A percentile compares a stretch with the other conserved stretches of the same genome.
Conservation (phyloP, 495 filamentous ascomycete species). For the Penicillium parvum region DNA sequence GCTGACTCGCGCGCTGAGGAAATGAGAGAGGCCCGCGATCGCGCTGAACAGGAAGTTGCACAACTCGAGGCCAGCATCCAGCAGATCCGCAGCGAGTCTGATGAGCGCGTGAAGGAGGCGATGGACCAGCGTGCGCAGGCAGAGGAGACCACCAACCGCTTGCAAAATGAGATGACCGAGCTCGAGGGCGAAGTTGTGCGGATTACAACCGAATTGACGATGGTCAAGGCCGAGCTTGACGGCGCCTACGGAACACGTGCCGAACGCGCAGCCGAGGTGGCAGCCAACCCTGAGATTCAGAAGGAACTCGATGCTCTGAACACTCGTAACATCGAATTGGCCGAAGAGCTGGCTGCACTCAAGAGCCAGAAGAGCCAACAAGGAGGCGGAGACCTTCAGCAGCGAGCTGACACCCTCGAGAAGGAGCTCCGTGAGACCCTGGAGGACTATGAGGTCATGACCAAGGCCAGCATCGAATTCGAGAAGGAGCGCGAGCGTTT, state of each 20-base stretch:
- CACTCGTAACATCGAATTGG: conserved; percentile 52
- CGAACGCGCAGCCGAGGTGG: conserved; percentile 71
- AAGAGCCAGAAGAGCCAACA: conserved; percentile 45
- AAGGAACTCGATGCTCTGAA: conserved; percentile 64
- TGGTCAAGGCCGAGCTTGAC: conserved; percentile 92
- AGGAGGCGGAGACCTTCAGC: conserved; percentile 46
- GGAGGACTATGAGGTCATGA: conserved; percentile 81
- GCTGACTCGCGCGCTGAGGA: conserved; percentile 28
- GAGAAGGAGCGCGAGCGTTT: conserved; percentile 80
- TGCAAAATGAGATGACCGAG: conserved; percentile 60
- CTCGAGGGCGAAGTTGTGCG: conserved; percentile 80
- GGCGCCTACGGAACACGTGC: conserved; percentile 80
- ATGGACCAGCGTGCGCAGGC: conserved; percentile 24
- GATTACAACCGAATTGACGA: conserved; percentile 83
- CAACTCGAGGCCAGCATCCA: conserved; percentile 38
- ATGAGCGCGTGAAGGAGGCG: conserved; percentile 29
- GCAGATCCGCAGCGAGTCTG: conserved; percentile 33
- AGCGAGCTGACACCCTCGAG: conserved; percentile 61
- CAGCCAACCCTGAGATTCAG: conserved; percentile 60
- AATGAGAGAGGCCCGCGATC: conserved; percentile 42
- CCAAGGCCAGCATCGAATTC: conserved; percentile 75
- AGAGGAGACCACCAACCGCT: conserved; percentile 49
- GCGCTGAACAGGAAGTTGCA: conserved; percentile 29
- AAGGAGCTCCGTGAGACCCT: conserved; percentile 78
- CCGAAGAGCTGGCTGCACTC: conserved; percentile 54